A percentile compares a stretch with the other conserved stretches of the same genome.
These are phyloP conservation scores for Mycena haematopus DNA, from an alignment of 768 basidiomycete genomes.

Conservation along the genomic window DNA sequence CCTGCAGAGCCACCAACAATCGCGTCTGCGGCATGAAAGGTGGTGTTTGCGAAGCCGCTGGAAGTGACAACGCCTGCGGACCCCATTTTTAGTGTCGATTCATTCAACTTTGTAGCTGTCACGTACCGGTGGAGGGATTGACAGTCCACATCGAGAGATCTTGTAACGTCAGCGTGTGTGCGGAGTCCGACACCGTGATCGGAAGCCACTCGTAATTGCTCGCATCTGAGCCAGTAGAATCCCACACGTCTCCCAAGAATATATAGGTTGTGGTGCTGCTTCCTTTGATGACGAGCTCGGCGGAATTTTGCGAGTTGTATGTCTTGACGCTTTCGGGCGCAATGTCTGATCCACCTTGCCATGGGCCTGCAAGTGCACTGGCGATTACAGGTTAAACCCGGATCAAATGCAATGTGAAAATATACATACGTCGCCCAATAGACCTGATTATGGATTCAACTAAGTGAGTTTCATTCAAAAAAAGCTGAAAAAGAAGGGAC, in stretches of 20 bases:
- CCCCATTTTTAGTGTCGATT: not conserved
- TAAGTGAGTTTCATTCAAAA: not conserved
- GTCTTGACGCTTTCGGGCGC: constrained; percentile 15
- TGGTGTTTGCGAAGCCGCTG: constrained; percentile 14
- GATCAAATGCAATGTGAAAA: not conserved
- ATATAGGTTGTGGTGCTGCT: constrained; percentile 17
- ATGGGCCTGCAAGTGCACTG: constrained; percentile 14
- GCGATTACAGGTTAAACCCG: not conserved
- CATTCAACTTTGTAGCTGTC: not conserved
- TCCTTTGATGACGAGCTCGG: constrained; percentile 17
- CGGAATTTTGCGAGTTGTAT: constrained; percentile 24
- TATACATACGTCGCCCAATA: not conserved
- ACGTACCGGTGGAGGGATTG: constrained; percentile 11
- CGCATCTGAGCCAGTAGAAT: constrained; percentile 12
- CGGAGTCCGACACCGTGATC: constrained; percentile 10
- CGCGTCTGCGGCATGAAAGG: constrained; percentile 16
- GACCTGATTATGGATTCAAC: not conserved
- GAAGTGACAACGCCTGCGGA: constrained; percentile 9
- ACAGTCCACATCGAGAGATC: constrained; percentile 20
- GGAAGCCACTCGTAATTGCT: constrained; percentile 26
- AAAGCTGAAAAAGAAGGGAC: not conserved
- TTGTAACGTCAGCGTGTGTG: constrained; percentile 17
- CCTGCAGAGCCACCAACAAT: constrained; percentile 21
- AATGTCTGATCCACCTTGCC: constrained; percentile 17
- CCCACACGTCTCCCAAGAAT: constrained; percentile 15